These are phyloP conservation scores for Melastoma malabathricum DNA, from an alignment of 345 rosid species.

Conservation along the genomic window DNA sequence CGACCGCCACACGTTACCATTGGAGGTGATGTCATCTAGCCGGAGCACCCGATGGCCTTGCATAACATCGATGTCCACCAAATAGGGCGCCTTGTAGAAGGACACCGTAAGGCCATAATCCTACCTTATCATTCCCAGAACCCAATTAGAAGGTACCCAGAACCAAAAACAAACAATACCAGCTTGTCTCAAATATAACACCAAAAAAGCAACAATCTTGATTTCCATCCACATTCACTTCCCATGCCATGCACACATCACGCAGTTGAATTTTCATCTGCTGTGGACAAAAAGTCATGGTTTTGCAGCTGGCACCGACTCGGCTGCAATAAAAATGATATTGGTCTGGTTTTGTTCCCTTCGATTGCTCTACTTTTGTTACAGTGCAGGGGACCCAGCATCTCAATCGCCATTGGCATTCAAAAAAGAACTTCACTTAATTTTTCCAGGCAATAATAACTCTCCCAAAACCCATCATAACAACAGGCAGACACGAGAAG, in stretches of 20 bases:
- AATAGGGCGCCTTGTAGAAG: conserved; percentile 63
- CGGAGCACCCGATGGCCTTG: conserved; percentile 63
- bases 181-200: too few species aligned
- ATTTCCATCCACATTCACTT: too few species aligned
- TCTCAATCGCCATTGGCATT: neutral
- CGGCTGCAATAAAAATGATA: neutral
- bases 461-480: neutral
- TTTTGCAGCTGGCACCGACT: conserved; percentile 21
- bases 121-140: conserved; percentile 22
- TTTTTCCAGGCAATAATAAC: neutral
- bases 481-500: neutral
- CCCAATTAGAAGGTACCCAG: neutral
- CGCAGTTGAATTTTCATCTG: too few species aligned
- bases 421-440: neutral
- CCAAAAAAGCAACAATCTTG: too few species aligned
- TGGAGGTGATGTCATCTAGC: conserved; percentile 56
- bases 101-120: conserved; percentile 59
- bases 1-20: conserved; percentile 50
- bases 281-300: neutral
- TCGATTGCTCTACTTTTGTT: neutral
- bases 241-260: too few species aligned
- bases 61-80: conserved; percentile 68
- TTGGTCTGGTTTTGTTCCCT: conserved; percentile 2
- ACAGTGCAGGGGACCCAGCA: neutral
- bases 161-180: too few species aligned